Percentiles rank a stretch among this genome's conserved stretches.
phyloP scores from a whole-genome alignment of 805 yeast genomes.

The Millerozyma acaciae region DNA sequence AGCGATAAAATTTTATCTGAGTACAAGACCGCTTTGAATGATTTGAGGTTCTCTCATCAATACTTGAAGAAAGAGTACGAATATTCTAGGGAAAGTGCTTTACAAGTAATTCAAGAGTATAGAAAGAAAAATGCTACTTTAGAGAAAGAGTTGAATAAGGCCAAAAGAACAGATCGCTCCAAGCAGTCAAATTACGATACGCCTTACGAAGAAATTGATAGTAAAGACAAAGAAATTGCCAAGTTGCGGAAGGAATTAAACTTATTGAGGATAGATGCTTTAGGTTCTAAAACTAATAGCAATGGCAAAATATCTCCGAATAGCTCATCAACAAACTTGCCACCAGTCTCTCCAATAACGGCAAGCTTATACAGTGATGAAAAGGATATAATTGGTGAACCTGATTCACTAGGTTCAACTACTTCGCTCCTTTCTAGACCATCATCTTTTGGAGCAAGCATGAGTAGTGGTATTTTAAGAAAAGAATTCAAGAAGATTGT shows the following conservation, averaged over 20 bases:
- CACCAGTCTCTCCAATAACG: slow-evolving; percentile 9
- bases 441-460: slow-evolving; percentile 11
- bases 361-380: slow-evolving; percentile 7
- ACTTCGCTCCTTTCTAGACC: slow-evolving; percentile 11
- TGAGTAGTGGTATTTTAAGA: slow-evolving; percentile 53
- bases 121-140: slow-evolving; percentile 47
- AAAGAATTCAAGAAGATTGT: slow-evolving; percentile 67
- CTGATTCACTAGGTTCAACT: slow-evolving; percentile 4
- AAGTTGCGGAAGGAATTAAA: slow-evolving; percentile 45
- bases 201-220: slow-evolving; percentile 8
- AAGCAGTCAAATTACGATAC: neutral
- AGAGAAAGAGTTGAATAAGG: slow-evolving; percentile 42
- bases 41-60: slow-evolving; percentile 67
- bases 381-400: slow-evolving; percentile 2
- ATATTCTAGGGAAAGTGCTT: slow-evolving; percentile 56
- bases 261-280: slow-evolving; percentile 39
- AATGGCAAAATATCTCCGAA: slow-evolving; percentile 1
- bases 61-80: slow-evolving; percentile 66
- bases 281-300: slow-evolving; percentile 27
- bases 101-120: slow-evolving; percentile 49
- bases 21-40: slow-evolving; percentile 59
- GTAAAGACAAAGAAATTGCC: slow-evolving; percentile 38
- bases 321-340: neutral
- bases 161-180: slow-evolving; percentile 3
- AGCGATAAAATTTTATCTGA: slow-evolving; percentile 24